phyloP scores from a whole-genome alignment of 371 early-diverging fungal genomes.

The Mortierella sp. region DNA sequence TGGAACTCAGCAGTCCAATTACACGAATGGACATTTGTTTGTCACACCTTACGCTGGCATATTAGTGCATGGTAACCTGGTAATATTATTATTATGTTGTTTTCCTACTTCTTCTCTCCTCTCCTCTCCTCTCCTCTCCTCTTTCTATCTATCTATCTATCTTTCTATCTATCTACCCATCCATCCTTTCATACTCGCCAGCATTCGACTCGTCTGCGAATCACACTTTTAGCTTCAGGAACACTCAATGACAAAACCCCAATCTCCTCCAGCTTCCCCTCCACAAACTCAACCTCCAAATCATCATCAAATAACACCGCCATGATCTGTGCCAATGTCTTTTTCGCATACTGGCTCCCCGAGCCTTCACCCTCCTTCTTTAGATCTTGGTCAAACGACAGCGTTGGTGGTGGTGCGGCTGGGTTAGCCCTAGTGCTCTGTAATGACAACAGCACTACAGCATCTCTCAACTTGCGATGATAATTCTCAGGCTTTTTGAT shows the following conservation, averaged over 20 bases:
- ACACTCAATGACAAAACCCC: conserved; percentile 58
- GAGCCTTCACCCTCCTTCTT: background rate
- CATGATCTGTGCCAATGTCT: conserved; percentile 60
- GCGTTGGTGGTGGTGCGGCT: conserved; percentile 15
- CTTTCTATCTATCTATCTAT: background rate
- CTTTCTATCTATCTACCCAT: background rate
- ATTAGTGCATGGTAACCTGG: too few species aligned
- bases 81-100: too few species aligned
- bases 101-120: background rate
- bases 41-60: too few species aligned
- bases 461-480: conserved; percentile 60
- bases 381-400: conserved; percentile 21
- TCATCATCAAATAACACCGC: conserved; percentile 58
- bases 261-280: conserved; percentile 52
- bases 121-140: background rate
- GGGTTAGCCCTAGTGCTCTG: conserved; percentile 52
- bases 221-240: conserved; percentile 59
- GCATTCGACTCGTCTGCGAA: conserved; percentile 59
- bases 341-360: conserved; percentile 7
- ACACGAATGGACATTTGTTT: too few species aligned
- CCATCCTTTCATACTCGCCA: conserved; percentile 27
- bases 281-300: conserved; percentile 28
- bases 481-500: conserved; percentile 70
- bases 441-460: conserved; percentile 58
- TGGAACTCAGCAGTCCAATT: too few species aligned